Conservation (phyloP, 108 stramenopile genomes). For the Aurantiochytrium sp. region DNA sequence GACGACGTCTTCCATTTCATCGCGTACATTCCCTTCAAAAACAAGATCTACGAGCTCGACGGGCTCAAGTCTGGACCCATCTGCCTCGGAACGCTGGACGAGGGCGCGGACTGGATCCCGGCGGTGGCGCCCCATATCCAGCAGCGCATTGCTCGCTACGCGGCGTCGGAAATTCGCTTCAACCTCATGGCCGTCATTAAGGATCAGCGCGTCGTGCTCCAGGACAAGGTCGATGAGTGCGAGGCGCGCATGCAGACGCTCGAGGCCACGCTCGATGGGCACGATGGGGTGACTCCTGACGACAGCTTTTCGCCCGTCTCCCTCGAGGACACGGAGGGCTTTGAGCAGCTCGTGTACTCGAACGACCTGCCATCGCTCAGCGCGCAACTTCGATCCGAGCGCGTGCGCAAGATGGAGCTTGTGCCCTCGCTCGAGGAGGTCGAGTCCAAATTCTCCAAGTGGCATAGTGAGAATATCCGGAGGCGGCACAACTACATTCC, state of each 20-base stretch:
- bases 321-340: conserved; percentile 11
- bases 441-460: conserved; percentile 66
- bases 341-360: neutral
- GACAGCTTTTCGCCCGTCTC: neutral
- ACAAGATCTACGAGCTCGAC: conserved; percentile 85
- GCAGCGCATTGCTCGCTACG: conserved; percentile 45
- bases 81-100: conserved; percentile 56
- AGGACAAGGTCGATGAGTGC: conserved; percentile 48
- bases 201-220: conserved; percentile 60
- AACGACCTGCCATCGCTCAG: neutral
- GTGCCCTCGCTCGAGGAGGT: conserved; percentile 36
- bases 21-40: conserved; percentile 75
- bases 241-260: conserved; percentile 7
- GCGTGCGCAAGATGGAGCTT: neutral
- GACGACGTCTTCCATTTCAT: conserved; percentile 94
- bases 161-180: conserved; percentile 75
- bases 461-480: conserved; percentile 47
- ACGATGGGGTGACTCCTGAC: neutral
- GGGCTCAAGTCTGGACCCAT: conserved; percentile 83
- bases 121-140: conserved; percentile 45
- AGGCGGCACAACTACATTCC: conserved; percentile 46
- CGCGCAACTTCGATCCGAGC: neutral
- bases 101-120: conserved; percentile 34
- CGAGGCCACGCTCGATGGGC: neutral
- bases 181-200: conserved; percentile 84